Percentiles rank a stretch among this genome's conserved stretches.
Evolutionary conservation across 2,329 filamentous ascomycete genomes (phyloP).

Genomic region (Talaromyces sp.): DNA sequence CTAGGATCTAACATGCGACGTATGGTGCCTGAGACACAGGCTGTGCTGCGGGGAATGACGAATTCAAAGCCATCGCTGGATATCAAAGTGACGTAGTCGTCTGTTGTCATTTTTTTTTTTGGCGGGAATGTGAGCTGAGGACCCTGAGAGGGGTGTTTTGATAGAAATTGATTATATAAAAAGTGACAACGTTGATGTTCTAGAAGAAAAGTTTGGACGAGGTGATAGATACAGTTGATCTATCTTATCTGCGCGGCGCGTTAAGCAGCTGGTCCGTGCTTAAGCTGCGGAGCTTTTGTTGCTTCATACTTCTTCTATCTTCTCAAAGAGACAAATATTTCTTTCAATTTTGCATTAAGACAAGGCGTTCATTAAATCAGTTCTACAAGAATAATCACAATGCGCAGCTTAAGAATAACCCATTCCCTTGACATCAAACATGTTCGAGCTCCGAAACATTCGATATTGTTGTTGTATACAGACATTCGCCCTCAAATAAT

Average conservation of each 20-base stretch:
- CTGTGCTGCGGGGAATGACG: constrained; percentile 56
- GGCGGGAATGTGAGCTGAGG: too few relatives aligned
- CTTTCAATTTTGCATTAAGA: background rate
- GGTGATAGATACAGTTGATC: background rate
- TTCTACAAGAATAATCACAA: background rate
- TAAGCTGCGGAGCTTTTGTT: constrained; percentile 17
- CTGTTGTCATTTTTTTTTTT: constrained; percentile 7
- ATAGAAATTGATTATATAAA: background rate
- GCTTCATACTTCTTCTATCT: background rate
- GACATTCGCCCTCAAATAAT: background rate
- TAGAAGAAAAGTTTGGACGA: constrained; percentile 6
- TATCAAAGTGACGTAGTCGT: constrained; percentile 59
- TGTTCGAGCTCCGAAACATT: background rate
- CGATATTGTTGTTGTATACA: background rate
- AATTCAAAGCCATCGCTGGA: constrained; percentile 63
- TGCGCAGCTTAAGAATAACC: background rate
- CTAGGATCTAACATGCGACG: constrained; percentile 59
- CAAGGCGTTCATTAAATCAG: too few relatives aligned
- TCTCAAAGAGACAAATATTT: too few relatives aligned
- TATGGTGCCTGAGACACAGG: constrained; percentile 57
- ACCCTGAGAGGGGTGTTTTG: too few relatives aligned
- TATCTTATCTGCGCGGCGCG: background rate
- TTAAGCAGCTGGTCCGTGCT: constrained; percentile 25
- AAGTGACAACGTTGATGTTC: background rate
- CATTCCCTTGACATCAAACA: background rate